Evolutionary conservation across 2,329 filamentous ascomycete species (phyloP).

Genomic region (Colletotrichum sp.): DNA sequence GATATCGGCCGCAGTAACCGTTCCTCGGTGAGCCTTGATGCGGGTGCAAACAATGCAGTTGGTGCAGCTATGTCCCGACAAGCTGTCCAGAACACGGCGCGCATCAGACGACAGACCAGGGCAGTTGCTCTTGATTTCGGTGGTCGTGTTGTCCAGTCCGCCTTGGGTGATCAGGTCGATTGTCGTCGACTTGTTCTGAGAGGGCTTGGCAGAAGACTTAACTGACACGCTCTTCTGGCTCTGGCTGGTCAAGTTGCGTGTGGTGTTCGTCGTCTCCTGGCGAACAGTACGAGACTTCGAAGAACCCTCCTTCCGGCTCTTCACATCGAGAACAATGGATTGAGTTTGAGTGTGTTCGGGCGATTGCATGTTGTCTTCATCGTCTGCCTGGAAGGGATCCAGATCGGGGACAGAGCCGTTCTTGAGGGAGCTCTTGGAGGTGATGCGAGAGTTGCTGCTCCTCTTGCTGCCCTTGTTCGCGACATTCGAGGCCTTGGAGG

Average conservation of each 20-base stretch:
- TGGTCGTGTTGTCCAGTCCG: slow-evolving; percentile 13
- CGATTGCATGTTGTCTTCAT: slow-evolving; percentile 25
- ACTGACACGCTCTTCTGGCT: slow-evolving; percentile 13
- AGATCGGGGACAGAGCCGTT: background rate
- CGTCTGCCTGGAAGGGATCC: slow-evolving; percentile 23
- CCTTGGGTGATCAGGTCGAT: slow-evolving; percentile 21
- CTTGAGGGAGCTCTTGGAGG: slow-evolving; percentile 20
- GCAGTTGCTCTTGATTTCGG: slow-evolving; percentile 30
- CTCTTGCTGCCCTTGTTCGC: slow-evolving; percentile 50
- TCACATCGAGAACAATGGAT: slow-evolving; percentile 25
- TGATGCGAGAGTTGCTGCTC: slow-evolving; percentile 26
- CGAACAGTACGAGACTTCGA: slow-evolving; percentile 11
- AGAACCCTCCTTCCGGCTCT: slow-evolving; percentile 8
- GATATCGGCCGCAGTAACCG: slow-evolving; percentile 39
- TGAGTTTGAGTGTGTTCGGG: slow-evolving; percentile 27
- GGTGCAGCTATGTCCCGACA: slow-evolving; percentile 59
- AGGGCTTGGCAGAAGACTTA: slow-evolving; percentile 13
- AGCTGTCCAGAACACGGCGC: slow-evolving; percentile 55
- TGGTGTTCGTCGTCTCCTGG: slow-evolving; percentile 18
- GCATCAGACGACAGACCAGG: slow-evolving; percentile 57
- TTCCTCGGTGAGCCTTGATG: slow-evolving; percentile 50
- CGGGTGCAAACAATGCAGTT: slow-evolving; percentile 65
- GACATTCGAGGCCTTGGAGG: slow-evolving; percentile 32
- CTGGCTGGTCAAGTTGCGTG: slow-evolving; percentile 23
- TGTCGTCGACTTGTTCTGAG: slow-evolving; percentile 16